These are phyloP conservation scores for Alternaria consortialis DNA, from an alignment of 2,329 filamentous ascomycete genomes.

Conservation along the genomic window DNA sequence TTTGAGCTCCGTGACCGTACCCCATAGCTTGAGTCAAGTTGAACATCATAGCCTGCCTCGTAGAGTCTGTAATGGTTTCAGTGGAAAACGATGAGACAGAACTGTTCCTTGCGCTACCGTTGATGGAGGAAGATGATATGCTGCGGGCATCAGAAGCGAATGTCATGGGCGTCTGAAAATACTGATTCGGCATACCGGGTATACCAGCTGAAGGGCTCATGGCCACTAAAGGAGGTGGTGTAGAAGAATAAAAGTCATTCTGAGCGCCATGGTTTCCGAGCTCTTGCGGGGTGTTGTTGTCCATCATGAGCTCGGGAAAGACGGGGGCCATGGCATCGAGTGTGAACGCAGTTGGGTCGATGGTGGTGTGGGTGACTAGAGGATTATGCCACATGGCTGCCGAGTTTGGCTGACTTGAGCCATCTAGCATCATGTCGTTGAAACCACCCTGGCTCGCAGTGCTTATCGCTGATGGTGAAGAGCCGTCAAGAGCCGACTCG, in stretches of 20 bases:
- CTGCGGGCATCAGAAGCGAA: conserved; percentile 73
- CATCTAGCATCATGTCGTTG: conserved; percentile 91
- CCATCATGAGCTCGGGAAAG: conserved; percentile 75
- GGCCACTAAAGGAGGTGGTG: conserved; percentile 77
- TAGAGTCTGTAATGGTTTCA: conserved; percentile 72
- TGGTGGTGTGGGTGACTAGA: conserved; percentile 72
- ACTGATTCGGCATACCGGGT: conserved; percentile 68
- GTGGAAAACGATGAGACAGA: conserved; percentile 68
- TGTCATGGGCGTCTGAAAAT: conserved; percentile 71
- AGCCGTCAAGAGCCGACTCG: conserved; percentile 87
- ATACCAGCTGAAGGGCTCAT: conserved; percentile 74
- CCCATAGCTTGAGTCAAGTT: conserved; percentile 68
- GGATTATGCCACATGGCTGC: conserved; percentile 52
- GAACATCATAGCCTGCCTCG: conserved; percentile 68
- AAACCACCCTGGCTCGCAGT: conserved; percentile 91
- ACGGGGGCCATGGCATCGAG: conserved; percentile 78
- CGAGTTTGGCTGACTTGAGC: conserved; percentile 56
- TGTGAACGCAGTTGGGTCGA: conserved; percentile 72
- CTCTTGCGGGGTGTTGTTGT: conserved; percentile 79
- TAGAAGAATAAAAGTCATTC: conserved; percentile 78
- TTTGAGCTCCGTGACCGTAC: conserved; percentile 58
- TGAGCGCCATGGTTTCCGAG: conserved; percentile 73
- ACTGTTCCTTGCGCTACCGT: conserved; percentile 70
- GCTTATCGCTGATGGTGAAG: conserved; percentile 94
- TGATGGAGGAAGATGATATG: conserved; percentile 72